Conservation (phyloP, 1,139 yeast species). For the Geotrichum fermentans region DNA sequence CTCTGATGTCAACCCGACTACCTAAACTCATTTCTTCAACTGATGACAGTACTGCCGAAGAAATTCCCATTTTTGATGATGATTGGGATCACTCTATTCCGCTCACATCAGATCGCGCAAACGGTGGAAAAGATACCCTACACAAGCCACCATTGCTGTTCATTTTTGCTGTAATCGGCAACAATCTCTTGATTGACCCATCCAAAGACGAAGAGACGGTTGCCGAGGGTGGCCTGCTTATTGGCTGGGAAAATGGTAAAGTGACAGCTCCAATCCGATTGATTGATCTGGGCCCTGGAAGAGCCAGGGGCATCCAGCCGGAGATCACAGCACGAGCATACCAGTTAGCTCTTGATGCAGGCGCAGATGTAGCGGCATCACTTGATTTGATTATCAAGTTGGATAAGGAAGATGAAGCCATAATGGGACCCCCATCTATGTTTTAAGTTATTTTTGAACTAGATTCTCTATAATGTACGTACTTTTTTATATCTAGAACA, state of each 20-base stretch:
- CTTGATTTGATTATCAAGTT: conserved; percentile 26
- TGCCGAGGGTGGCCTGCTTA: conserved; percentile 70
- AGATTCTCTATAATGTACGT: background rate
- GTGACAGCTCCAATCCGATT: conserved; percentile 47
- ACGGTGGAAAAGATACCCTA: conserved; percentile 31
- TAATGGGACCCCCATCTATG: conserved; percentile 21
- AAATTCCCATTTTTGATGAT: conserved; percentile 86
- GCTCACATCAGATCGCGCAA: conserved; percentile 38
- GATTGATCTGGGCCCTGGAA: conserved; percentile 25
- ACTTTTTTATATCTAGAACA: background rate
- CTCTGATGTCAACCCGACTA: conserved; percentile 68
- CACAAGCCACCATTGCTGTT: conserved; percentile 68
- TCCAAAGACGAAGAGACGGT: conserved; percentile 81
- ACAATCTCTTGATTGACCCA: conserved; percentile 70
- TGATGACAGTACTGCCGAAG: conserved; percentile 55
- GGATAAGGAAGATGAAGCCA: conserved; percentile 20
- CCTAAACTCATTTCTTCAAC: conserved; percentile 69
- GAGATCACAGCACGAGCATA: conserved; percentile 33
- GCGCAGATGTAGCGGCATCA: conserved; percentile 33
- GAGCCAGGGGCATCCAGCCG: conserved; percentile 31
- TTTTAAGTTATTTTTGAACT: conserved; percentile 14
- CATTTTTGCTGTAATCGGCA: conserved; percentile 69
- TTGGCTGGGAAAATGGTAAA: conserved; percentile 62
- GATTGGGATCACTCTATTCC: conserved; percentile 64
- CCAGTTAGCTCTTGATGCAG: conserved; percentile 33